Evolutionary conservation across 257 asterid species (phyloP).

Genomic region (Solanum lycopersicoides): DNA sequence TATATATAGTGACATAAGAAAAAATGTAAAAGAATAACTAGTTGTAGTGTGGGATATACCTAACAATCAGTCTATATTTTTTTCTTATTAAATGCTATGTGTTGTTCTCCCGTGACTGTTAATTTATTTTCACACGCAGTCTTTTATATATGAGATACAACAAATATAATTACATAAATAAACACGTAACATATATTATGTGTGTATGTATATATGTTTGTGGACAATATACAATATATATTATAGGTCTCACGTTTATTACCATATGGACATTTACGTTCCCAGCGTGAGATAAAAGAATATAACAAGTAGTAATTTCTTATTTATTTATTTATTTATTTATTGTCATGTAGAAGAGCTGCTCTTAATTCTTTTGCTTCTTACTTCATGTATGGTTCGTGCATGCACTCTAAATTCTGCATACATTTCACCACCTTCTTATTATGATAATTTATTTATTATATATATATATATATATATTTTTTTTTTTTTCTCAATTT

Average conservation of each 20-base stretch:
- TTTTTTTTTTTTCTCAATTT: not conserved
- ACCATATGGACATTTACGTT: slow-evolving; percentile 46
- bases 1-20: not conserved
- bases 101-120: slow-evolving; percentile 82
- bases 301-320: not conserved
- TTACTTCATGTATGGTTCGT: slow-evolving; percentile 14
- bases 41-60: slow-evolving; percentile 12
- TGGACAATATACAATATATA: not conserved
- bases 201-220: slow-evolving; percentile 1
- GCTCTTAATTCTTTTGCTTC: slow-evolving; percentile 7
- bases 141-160: slow-evolving; percentile 11
- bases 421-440: not conserved
- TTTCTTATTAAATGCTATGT: slow-evolving; percentile 50
- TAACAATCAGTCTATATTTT: slow-evolving; percentile 15
- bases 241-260: slow-evolving; percentile 45
- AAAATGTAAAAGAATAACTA: not conserved
- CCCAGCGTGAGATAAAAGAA: slow-evolving; percentile 46
- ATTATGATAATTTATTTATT: not conserved
- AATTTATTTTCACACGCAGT: slow-evolving; percentile 27
- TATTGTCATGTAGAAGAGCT: slow-evolving; percentile 38
- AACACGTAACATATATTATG: not conserved
- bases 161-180: not conserved
- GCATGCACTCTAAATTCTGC: slow-evolving; percentile 28
- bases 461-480: not conserved
- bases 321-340: not conserved